phyloP scores from a whole-genome alignment of 768 basidiomycete species.

The Cantharellus cinnabarinus region DNA sequence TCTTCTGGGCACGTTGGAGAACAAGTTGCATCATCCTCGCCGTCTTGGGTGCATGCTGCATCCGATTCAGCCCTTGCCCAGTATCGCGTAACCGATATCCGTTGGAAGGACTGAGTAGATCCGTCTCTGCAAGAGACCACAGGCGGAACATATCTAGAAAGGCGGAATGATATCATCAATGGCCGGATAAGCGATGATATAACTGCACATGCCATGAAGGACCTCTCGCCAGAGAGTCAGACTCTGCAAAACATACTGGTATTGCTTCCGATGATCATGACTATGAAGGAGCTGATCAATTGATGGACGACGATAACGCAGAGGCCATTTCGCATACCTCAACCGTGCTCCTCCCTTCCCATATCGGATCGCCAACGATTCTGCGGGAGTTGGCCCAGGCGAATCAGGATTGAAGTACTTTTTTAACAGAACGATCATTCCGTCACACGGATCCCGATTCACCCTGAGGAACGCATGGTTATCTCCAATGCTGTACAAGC shows the following conservation, averaged over 20 bases:
- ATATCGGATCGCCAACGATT: slow-evolving; percentile 58
- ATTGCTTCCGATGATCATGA: slow-evolving; percentile 71
- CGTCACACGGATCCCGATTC: slow-evolving; percentile 70
- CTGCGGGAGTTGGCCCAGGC: slow-evolving; percentile 29
- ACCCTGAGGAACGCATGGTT: slow-evolving; percentile 74
- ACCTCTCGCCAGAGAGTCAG: slow-evolving; percentile 76
- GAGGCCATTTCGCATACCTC: background rate
- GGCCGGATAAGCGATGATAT: background rate
- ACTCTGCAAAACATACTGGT: slow-evolving; percentile 70
- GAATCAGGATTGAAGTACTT: slow-evolving; percentile 58
- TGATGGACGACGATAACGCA: too few relatives aligned
- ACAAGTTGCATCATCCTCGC: slow-evolving; percentile 81
- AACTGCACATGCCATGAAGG: slow-evolving; percentile 37
- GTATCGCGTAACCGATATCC: slow-evolving; percentile 71
- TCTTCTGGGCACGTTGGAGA: slow-evolving; percentile 61
- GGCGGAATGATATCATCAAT: slow-evolving; percentile 1
- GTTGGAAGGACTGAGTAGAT: slow-evolving; percentile 54
- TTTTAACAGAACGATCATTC: slow-evolving; percentile 60
- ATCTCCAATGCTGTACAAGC: slow-evolving; percentile 74
- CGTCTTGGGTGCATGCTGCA: slow-evolving; percentile 71
- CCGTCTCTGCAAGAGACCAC: slow-evolving; percentile 65
- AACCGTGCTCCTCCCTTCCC: slow-evolving; percentile 63
- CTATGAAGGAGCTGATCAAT: slow-evolving; percentile 15
- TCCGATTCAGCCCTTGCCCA: slow-evolving; percentile 78
- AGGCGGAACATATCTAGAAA: slow-evolving; percentile 66